A percentile compares a stretch with the other conserved stretches of the same genome.
phyloP scores from a whole-genome alignment of 306 rosid genomes.

The Quercus glauca region DNA sequence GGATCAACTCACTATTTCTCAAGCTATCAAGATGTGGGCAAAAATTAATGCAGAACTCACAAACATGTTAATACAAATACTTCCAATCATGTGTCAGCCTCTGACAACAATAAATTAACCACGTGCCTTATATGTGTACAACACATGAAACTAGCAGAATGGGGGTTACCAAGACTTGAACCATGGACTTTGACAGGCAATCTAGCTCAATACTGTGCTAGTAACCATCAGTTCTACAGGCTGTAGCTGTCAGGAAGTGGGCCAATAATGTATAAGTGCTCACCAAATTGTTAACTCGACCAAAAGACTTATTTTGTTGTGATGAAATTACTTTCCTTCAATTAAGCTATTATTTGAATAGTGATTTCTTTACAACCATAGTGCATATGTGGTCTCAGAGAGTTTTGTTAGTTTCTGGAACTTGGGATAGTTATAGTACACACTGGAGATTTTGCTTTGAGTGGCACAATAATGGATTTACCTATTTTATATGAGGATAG shows the following conservation, averaged over 20 bases:
- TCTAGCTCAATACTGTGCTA: too few species aligned
- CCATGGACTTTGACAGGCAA: too few species aligned
- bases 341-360: background rate
- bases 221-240: background rate
- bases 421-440: background rate
- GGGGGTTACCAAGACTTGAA: too few species aligned
- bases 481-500: background rate
- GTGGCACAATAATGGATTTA: background rate
- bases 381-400: background rate
- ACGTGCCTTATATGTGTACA: too few species aligned
- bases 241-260: background rate
- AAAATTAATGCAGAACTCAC: too few species aligned
- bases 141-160: too few species aligned
- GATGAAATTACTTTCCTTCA: background rate
- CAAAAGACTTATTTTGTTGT: background rate
- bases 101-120: too few species aligned
- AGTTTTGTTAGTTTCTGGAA: background rate
- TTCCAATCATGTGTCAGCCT: too few species aligned
- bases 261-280: background rate
- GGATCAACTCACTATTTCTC: too few species aligned
- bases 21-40: too few species aligned
- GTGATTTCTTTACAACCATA: background rate
- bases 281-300: background rate
- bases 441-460: background rate
- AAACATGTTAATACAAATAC: too few species aligned